These are phyloP conservation scores for Esteya vermicola DNA, from an alignment of 2,329 filamentous ascomycete species.

Conservation along the genomic window DNA sequence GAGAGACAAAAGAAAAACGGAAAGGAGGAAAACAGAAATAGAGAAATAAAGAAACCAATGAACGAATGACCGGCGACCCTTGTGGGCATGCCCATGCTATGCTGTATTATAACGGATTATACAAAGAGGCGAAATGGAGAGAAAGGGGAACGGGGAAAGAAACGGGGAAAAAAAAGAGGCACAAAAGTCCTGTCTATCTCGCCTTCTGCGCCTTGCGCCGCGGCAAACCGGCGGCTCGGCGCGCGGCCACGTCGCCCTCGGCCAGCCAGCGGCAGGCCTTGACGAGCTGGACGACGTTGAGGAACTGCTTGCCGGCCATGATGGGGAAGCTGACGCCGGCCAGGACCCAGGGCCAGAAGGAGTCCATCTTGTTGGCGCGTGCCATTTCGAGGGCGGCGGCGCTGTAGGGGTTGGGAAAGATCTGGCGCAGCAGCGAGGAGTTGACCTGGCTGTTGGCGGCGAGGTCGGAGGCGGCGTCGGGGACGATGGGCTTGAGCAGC, in stretches of 20 bases:
- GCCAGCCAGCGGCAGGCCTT: constrained; percentile 88
- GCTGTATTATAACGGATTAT: neutral
- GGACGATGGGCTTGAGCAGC: constrained; percentile 48
- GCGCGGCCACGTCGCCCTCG: constrained; percentile 66
- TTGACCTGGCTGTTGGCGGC: constrained; percentile 55
- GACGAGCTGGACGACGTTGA: constrained; percentile 87
- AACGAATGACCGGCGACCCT: neutral
- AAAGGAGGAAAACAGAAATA: neutral
- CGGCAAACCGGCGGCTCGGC: constrained; percentile 40
- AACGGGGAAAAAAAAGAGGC: neutral
- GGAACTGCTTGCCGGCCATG: constrained; percentile 83
- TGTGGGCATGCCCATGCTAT: constrained; percentile 1
- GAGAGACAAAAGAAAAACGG: neutral
- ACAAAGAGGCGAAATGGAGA: neutral
- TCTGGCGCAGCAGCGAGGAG: constrained; percentile 52
- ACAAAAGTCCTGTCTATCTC: constrained; percentile 5
- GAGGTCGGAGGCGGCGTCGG: constrained; percentile 32
- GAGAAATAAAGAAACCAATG: neutral
- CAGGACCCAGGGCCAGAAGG: constrained; percentile 58
- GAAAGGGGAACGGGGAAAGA: neutral
- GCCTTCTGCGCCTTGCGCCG: constrained; percentile 21
- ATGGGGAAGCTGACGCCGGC: constrained; percentile 68
- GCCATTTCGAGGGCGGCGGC: constrained; percentile 86
- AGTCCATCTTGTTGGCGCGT: constrained; percentile 72
- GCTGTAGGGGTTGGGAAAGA: constrained; percentile 83